Percentiles rank a stretch among this genome's conserved stretches.
These are phyloP conservation scores for Aspergillus ochraceus DNA, from an alignment of 2,329 filamentous ascomycete genomes.

Conservation along the genomic window DNA sequence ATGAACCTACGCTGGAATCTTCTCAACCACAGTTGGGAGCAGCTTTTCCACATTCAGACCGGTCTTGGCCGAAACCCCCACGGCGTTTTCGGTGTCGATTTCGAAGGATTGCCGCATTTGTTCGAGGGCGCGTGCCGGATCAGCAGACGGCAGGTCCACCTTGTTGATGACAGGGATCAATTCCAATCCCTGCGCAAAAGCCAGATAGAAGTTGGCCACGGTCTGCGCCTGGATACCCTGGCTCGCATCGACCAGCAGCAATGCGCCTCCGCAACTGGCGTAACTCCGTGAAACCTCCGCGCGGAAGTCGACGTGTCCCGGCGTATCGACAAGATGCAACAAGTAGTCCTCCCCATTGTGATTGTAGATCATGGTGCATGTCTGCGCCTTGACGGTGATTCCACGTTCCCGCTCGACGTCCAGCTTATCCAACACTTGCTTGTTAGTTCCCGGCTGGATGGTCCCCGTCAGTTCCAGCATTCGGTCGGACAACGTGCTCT, in stretches of 20 bases:
- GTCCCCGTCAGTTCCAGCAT: slow-evolving; percentile 92
- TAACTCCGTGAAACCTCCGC: slow-evolving; percentile 96
- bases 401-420: slow-evolving; percentile 95
- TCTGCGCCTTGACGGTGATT: slow-evolving; percentile 98
- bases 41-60: slow-evolving; percentile 83
- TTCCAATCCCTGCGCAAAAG: slow-evolving; percentile 84
- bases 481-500: slow-evolving; percentile 91
- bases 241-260: slow-evolving; percentile 91
- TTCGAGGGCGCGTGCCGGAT: slow-evolving; percentile 78
- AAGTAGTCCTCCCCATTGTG: slow-evolving; percentile 85
- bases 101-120: slow-evolving; percentile 89
- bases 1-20: slow-evolving; percentile 66
- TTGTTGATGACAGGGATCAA: slow-evolving; percentile 96
- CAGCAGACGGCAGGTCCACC: slow-evolving; percentile 86
- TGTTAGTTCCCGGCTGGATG: slow-evolving; percentile 80
- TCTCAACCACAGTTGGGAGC: slow-evolving; percentile 79
- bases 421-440: slow-evolving; percentile 94
- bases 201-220: slow-evolving; percentile 96
- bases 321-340: slow-evolving; percentile 92
- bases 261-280: slow-evolving; percentile 88
- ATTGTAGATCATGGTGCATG: slow-evolving; percentile 95
- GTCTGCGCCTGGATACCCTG: slow-evolving; percentile 98
- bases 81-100: slow-evolving; percentile 71
- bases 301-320: slow-evolving; percentile 95
- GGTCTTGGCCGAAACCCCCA: slow-evolving; percentile 89